Conservation (phyloP, 441 rosid species). For the Adansonia rubrostipa region DNA sequence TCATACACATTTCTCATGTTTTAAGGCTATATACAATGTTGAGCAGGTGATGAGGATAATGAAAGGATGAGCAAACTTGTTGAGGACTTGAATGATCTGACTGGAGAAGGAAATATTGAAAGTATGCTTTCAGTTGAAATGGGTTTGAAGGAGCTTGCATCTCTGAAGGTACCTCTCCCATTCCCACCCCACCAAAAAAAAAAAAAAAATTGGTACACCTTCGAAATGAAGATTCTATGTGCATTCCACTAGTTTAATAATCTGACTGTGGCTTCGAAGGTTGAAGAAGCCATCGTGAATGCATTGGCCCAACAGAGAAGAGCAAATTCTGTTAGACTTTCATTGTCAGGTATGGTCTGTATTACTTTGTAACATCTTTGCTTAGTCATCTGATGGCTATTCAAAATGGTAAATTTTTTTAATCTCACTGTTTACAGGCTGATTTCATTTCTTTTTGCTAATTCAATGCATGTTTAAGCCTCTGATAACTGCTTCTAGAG, state of each 20-base stretch:
- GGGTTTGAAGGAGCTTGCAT: constrained; percentile 93
- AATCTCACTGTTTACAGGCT: background rate
- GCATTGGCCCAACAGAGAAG: constrained; percentile 85
- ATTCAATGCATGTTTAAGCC: background rate
- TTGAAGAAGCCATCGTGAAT: constrained; percentile 79
- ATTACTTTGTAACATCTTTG: constrained; percentile 24
- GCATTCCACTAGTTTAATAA: constrained; percentile 24
- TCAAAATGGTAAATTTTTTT: constrained; percentile 5
- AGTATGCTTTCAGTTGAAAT: constrained; percentile 98
- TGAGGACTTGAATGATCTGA: constrained; percentile 78
- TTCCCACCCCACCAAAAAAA: constrained; percentile 14
- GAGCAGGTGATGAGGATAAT: constrained; percentile 64
- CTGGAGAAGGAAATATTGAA: constrained; percentile 95
- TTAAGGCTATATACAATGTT: constrained; percentile 21
- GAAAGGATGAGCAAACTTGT: constrained; percentile 71
- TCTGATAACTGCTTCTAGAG: background rate
- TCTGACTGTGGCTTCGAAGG: constrained; percentile 51
- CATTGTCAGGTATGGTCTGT: constrained; percentile 62
- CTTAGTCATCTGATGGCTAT: constrained; percentile 13
- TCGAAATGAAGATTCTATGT: constrained; percentile 10
- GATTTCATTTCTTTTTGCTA: constrained; percentile 3
- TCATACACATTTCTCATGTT: constrained; percentile 17
- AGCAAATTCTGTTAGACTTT: constrained; percentile 66
- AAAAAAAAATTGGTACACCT: background rate
- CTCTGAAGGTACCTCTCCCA: constrained; percentile 62